Conservation (phyloP, 2,329 filamentous ascomycete genomes). For the Alternaria alternata region DNA sequence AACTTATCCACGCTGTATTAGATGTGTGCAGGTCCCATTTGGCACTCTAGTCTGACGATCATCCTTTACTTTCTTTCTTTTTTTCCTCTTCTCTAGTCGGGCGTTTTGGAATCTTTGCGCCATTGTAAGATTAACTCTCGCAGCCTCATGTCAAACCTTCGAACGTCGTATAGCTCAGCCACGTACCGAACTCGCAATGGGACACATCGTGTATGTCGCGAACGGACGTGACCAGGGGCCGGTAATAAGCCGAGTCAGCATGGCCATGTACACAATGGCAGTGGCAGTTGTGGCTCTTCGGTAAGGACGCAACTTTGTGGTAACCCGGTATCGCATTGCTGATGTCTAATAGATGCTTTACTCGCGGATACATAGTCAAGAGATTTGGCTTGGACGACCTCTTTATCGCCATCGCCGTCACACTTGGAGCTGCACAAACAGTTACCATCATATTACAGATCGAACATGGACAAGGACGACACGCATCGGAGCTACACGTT, state of each 20-base stretch:
- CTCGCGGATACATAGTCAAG: constrained; percentile 35
- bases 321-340: constrained; percentile 5
- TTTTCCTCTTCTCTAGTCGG: constrained; percentile 5
- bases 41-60: not conserved
- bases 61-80: constrained; percentile 7
- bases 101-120: constrained; percentile 5
- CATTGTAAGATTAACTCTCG: not conserved
- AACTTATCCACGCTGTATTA: constrained; percentile 15
- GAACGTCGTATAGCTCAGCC: constrained; percentile 14
- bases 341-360: constrained; percentile 28
- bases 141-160: constrained; percentile 21
- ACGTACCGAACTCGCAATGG: constrained; percentile 21
- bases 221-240: constrained; percentile 28
- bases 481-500: constrained; percentile 26
- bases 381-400: constrained; percentile 38
- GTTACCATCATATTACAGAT: constrained; percentile 37
- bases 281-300: constrained; percentile 34
- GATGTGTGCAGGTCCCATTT: constrained; percentile 12
- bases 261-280: constrained; percentile 32
- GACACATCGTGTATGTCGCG: constrained; percentile 28
- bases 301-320: constrained; percentile 5
- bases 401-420: constrained; percentile 36
- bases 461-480: constrained; percentile 34
- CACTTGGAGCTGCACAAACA: constrained; percentile 36
- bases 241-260: constrained; percentile 32